These are phyloP conservation scores for Lanmaoa pseudosensibilis DNA, from an alignment of 768 basidiomycete species.

Conservation along the genomic window DNA sequence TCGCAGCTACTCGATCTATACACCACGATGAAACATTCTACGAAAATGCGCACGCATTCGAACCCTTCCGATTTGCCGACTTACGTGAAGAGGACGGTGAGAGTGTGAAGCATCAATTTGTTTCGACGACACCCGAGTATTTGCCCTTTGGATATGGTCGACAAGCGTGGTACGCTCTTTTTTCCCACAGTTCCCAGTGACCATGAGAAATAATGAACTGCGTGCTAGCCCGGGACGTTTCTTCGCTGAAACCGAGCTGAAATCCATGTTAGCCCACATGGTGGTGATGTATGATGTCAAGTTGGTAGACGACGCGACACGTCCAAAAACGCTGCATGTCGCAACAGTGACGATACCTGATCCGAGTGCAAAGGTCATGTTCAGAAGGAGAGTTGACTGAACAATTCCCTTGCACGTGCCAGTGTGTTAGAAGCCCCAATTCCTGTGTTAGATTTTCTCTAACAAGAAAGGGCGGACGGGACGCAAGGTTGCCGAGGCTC, in stretches of 20 bases:
- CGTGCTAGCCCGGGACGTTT: constrained; percentile 15
- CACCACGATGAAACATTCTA: constrained; percentile 30
- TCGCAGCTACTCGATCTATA: constrained; percentile 16
- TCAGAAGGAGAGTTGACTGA: too few species aligned
- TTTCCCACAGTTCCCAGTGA: too few species aligned
- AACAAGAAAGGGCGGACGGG: too few species aligned
- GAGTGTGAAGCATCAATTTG: constrained; percentile 38
- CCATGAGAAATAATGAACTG: neutral
- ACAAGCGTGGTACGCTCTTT: neutral
- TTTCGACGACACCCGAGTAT: constrained; percentile 32
- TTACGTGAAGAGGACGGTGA: constrained; percentile 27
- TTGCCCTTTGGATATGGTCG: constrained; percentile 29
- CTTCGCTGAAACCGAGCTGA: constrained; percentile 7
- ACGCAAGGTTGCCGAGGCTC: too few species aligned
- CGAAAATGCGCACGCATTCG: constrained; percentile 17
- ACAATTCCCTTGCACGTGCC: too few species aligned
- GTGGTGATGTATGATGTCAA: constrained; percentile 9
- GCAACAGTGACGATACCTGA: neutral
- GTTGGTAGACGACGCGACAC: neutral
- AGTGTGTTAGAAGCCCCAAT: too few species aligned
- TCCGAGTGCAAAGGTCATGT: too few species aligned
- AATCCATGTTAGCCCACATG: constrained; percentile 13
- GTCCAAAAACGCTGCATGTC: neutral
- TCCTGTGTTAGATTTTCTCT: too few species aligned
- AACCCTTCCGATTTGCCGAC: constrained; percentile 15